Conservation (phyloP, 257 asterid genomes). For the Fraxinus excelsior region DNA sequence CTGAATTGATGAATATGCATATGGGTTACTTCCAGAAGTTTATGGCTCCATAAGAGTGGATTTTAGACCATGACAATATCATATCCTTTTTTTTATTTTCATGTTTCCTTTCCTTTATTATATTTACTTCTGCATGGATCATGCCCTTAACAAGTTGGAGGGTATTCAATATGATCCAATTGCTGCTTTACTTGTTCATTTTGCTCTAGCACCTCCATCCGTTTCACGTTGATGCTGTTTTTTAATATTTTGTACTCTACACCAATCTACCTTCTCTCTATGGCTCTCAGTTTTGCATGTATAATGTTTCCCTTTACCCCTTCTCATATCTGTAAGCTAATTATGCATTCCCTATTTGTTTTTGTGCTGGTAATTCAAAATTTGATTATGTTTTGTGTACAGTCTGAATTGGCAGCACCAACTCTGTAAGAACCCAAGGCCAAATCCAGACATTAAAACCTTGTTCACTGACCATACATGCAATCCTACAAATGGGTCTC, state of each 20-base stretch:
- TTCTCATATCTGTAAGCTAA: background rate
- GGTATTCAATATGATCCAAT: background rate
- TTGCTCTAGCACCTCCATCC: background rate
- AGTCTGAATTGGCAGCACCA: constrained; percentile 99
- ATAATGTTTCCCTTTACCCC: background rate
- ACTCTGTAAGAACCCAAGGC: constrained; percentile 93
- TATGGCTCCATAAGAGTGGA: background rate
- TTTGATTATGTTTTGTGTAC: constrained; percentile 30
- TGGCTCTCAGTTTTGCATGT: background rate
- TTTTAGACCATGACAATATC: background rate
- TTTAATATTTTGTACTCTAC: background rate
- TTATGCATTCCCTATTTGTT: background rate
- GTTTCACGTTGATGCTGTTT: background rate
- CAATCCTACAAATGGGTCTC: constrained; percentile 80
- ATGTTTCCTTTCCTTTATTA: background rate
- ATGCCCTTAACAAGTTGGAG: background rate
- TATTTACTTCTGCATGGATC: background rate
- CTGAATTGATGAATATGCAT: constrained; percentile 4
- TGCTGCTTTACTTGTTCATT: background rate
- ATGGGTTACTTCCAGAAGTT: background rate
- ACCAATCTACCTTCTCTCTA: background rate
- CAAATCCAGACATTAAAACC: constrained; percentile 95
- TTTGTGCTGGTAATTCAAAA: constrained; percentile 15
- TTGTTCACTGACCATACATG: constrained; percentile 87
- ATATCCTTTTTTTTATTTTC: background rate